Percentiles rank a stretch among this genome's conserved stretches.
Evolutionary conservation across 1,284 basidiomycete genomes (phyloP).

Genomic region (Trametes sp.): DNA sequence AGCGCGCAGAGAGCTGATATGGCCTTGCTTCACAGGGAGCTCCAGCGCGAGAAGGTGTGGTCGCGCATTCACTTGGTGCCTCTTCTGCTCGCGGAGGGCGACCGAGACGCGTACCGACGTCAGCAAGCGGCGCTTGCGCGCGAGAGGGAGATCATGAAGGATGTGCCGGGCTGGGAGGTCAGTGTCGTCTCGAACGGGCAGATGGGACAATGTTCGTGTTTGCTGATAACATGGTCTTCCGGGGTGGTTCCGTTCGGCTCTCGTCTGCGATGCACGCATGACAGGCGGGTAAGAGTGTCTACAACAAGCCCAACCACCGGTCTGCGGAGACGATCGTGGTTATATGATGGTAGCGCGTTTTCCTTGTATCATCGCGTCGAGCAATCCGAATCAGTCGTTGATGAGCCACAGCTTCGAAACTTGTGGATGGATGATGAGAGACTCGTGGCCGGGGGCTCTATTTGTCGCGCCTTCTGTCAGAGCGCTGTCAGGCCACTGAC

Average conservation of each 20-base stretch:
- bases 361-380: constrained; percentile 32
- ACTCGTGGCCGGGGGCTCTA: constrained; percentile 21
- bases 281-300: constrained; percentile 84
- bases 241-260: constrained; percentile 31
- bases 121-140: constrained; percentile 80
- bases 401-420: constrained; percentile 31
- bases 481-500: constrained; percentile 17
- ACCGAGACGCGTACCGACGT: constrained; percentile 90
- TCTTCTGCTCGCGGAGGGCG: constrained; percentile 90
- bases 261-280: constrained; percentile 23
- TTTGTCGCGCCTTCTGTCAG: constrained; percentile 22
- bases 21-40: constrained; percentile 70
- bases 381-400: constrained; percentile 36
- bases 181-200: constrained; percentile 45
- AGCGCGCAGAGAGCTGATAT: constrained; percentile 37
- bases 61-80: constrained; percentile 96
- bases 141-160: constrained; percentile 96
- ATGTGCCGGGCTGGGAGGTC: constrained; percentile 95
- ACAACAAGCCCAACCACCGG: constrained; percentile 85
- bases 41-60: constrained; percentile 94
- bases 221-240: constrained; percentile 31
- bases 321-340: constrained; percentile 69
- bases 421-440: constrained; percentile 27
- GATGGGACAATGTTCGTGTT: constrained; percentile 29
- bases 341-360: constrained; percentile 51